These are phyloP conservation scores for Coemansia sp. DNA, from an alignment of 192 early-diverging fungal genomes.

Conservation along the genomic window DNA sequence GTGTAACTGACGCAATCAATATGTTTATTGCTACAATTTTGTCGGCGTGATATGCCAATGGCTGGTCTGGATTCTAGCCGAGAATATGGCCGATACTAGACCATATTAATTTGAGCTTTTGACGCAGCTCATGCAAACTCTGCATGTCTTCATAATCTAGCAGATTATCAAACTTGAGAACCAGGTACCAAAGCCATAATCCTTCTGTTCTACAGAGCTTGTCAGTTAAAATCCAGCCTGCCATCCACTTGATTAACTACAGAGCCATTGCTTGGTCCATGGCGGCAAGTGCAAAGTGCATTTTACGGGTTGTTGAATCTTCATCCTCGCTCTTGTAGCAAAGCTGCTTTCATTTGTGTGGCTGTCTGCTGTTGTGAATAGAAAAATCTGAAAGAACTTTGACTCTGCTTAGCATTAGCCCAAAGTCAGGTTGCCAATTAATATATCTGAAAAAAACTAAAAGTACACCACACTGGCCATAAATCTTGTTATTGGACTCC, in stretches of 20 bases:
- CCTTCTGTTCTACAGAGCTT: slow-evolving; percentile 21
- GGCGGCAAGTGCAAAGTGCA: slow-evolving; percentile 23
- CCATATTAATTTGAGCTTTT: slow-evolving; percentile 19
- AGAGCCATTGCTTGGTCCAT: slow-evolving; percentile 38
- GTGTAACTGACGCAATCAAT: slow-evolving; percentile 31
- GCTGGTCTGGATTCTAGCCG: background rate
- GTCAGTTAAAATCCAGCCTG: slow-evolving; percentile 25
- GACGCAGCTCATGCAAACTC: slow-evolving; percentile 36
- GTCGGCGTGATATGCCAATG: slow-evolving; percentile 7
- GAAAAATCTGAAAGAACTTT: slow-evolving; percentile 5
- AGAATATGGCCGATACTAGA: slow-evolving; percentile 5
- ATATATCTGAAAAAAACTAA: slow-evolving; percentile 14
- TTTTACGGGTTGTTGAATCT: background rate
- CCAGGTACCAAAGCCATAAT: slow-evolving; percentile 44
- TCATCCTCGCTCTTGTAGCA: slow-evolving; percentile 18
- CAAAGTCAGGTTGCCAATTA: slow-evolving; percentile 25
- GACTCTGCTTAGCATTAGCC: background rate
- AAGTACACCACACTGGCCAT: slow-evolving; percentile 30
- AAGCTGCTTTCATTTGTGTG: slow-evolving; percentile 30
- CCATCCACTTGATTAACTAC: slow-evolving; percentile 39
- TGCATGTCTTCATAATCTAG: slow-evolving; percentile 45
- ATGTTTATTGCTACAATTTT: slow-evolving; percentile 44
- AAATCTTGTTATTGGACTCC: background rate
- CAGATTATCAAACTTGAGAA: slow-evolving; percentile 33
- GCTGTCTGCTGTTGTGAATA: slow-evolving; percentile 18